phyloP scores from a whole-genome alignment of 495 filamentous ascomycete species.

The Durotheca rogersii region DNA sequence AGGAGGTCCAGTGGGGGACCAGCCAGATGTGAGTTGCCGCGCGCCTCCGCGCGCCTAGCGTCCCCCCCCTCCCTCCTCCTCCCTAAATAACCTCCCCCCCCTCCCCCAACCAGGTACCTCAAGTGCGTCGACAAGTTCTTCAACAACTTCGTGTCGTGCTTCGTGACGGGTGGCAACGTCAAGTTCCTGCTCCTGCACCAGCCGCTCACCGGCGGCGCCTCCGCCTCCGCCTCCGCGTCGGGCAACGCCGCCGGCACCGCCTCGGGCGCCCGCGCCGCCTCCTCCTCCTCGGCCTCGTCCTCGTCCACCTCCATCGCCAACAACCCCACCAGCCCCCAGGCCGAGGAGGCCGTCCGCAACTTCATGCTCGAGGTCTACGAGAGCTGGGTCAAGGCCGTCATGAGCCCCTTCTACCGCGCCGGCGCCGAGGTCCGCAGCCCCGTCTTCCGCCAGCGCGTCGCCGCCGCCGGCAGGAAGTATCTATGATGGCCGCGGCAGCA shows the following conservation, averaged over 20 bases:
- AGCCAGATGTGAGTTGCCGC: constrained; percentile 64
- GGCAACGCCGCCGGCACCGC: constrained; percentile 52
- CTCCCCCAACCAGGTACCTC: constrained; percentile 67
- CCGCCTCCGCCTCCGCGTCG: constrained; percentile 31
- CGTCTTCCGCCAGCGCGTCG: constrained; percentile 77
- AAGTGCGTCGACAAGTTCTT: constrained; percentile 94
- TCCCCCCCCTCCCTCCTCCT: neutral
- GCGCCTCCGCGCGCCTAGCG: too few species aligned
- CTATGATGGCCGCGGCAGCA: constrained; percentile 47
- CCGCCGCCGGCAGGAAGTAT: constrained; percentile 90
- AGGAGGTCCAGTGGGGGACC: constrained; percentile 89
- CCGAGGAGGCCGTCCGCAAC: constrained; percentile 88
- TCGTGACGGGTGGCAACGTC: constrained; percentile 78
- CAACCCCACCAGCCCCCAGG: constrained; percentile 81
- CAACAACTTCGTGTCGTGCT: constrained; percentile 85
- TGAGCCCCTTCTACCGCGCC: constrained; percentile 89
- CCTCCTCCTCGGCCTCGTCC: constrained; percentile 41
- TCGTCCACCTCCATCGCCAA: constrained; percentile 68
- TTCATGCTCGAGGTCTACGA: constrained; percentile 96
- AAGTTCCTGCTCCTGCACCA: constrained; percentile 91
- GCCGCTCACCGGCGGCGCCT: constrained; percentile 56
- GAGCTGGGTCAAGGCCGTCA: constrained; percentile 90
- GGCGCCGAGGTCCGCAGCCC: constrained; percentile 82
- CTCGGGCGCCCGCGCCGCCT: constrained; percentile 31
- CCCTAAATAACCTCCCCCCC: neutral